phyloP scores from a whole-genome alignment of 371 early-diverging fungal species.

The Nematocida ironsii region DNA sequence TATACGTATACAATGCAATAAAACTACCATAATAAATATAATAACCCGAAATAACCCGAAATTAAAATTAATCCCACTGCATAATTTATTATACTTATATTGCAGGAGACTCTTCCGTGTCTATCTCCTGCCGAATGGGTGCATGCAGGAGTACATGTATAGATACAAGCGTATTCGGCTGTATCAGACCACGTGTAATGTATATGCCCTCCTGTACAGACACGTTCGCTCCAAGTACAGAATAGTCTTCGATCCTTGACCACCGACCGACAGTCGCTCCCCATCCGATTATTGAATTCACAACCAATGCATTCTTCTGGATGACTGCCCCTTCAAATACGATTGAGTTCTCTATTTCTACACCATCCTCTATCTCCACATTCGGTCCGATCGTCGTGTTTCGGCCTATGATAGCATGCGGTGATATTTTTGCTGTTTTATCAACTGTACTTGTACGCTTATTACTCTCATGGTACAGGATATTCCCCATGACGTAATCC shows the following conservation, averaged over 20 bases:
- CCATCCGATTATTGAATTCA: constrained; percentile 89
- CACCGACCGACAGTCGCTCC: constrained; percentile 72
- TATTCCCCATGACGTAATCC: constrained; percentile 89
- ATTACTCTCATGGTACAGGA: constrained; percentile 75
- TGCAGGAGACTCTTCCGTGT: not conserved
- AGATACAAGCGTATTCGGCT: constrained; percentile 48
- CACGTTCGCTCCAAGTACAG: constrained; percentile 53
- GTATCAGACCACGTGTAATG: constrained; percentile 26
- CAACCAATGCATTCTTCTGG: constrained; percentile 82
- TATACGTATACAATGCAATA: not conserved
- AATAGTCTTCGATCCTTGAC: constrained; percentile 43
- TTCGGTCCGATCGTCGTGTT: constrained; percentile 86
- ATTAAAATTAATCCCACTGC: not conserved
- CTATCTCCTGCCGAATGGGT: not conserved
- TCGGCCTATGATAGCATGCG: constrained; percentile 86
- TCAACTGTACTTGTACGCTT: constrained; percentile 78
- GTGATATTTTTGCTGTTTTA: constrained; percentile 82
- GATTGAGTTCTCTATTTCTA: constrained; percentile 80
- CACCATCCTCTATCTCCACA: constrained; percentile 71
- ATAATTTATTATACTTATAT: not conserved
- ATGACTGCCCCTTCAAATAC: constrained; percentile 80
- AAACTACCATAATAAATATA: too few relatives aligned
- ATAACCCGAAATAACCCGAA: not conserved
- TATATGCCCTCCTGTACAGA: constrained; percentile 49
- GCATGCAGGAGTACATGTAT: constrained; percentile 1